These are phyloP conservation scores for Geranium incanum DNA, from an alignment of 441 rosid genomes.

Conservation along the genomic window DNA sequence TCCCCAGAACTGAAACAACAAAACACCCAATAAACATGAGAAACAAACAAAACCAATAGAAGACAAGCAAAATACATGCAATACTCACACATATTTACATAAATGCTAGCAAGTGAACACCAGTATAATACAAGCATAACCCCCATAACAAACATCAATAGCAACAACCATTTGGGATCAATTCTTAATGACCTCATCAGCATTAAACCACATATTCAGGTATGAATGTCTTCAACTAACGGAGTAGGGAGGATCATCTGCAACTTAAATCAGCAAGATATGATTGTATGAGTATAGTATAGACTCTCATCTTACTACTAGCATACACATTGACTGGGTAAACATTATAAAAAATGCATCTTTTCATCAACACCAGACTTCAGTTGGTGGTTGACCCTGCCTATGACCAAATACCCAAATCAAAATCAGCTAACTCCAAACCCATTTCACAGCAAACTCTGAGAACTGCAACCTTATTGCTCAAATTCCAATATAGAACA, in stretches of 20 bases:
- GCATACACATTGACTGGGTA: not conserved
- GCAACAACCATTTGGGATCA: not conserved
- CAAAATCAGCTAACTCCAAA: not conserved
- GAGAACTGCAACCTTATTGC: too few species aligned
- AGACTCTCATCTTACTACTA: not conserved
- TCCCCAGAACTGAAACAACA: conserved; percentile 71
- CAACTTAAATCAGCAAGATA: not conserved
- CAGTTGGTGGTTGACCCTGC: not conserved
- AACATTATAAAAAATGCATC: not conserved
- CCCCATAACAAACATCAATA: not conserved
- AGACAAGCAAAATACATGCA: not conserved
- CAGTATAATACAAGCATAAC: not conserved
- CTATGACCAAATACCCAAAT: not conserved
- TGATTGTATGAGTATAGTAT: too few species aligned
- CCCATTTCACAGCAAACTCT: not conserved
- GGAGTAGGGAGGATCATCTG: not conserved
- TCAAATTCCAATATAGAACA: not conserved
- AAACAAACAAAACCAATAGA: not conserved
- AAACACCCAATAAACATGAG: conserved; percentile 17
- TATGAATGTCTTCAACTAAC: conserved; percentile 3
- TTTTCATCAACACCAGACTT: not conserved
- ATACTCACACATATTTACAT: not conserved
- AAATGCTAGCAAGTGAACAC: not conserved
- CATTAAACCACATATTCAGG: not conserved
- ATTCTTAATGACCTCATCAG: not conserved